Evolutionary conservation across 2,329 filamentous ascomycete species (phyloP).

Genomic region (Chrysoporthe deuterocubensis): DNA sequence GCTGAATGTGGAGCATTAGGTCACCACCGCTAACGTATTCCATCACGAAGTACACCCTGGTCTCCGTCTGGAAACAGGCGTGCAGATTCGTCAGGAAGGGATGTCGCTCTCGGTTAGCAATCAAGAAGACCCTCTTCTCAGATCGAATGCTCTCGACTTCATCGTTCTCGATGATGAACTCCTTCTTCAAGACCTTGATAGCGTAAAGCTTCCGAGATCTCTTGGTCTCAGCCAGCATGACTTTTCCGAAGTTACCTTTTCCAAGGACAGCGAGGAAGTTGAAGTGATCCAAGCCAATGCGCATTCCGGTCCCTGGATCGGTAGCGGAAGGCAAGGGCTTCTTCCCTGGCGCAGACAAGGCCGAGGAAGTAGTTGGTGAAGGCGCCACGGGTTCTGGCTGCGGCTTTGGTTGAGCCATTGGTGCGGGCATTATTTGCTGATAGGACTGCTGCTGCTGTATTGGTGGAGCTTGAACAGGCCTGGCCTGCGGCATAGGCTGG

Average conservation of each 20-base stretch:
- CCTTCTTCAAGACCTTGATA: conserved; percentile 99
- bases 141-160: conserved; percentile 98
- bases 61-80: conserved; percentile 99
- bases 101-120: conserved; percentile 95
- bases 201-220: conserved; percentile 89
- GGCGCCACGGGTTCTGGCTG: conserved; percentile 41
- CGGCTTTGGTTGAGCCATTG: conserved; percentile 42
- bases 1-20: conserved; percentile 98
- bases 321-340: conserved; percentile 74
- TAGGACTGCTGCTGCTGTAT: conserved; percentile 43
- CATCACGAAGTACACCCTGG: conserved; percentile 98
- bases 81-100: conserved; percentile 95
- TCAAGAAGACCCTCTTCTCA: conserved; percentile 95
- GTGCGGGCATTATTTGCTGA: conserved; percentile 35
- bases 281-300: conserved; percentile 97
- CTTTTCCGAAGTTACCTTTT: conserved; percentile 99
- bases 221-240: conserved; percentile 99
- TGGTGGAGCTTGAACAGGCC: conserved; percentile 37
- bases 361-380: conserved; percentile 39
- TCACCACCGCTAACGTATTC: conserved; percentile 99
- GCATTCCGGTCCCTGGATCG: conserved; percentile 73
- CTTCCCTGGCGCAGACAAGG: conserved; percentile 43
- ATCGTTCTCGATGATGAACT: conserved; percentile 99
- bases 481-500: conserved; percentile 48
- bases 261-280: conserved; percentile 98